These are phyloP conservation scores for Dactylorhiza incarnata DNA, from an alignment of 106 monocot species.

Conservation along the genomic window DNA sequence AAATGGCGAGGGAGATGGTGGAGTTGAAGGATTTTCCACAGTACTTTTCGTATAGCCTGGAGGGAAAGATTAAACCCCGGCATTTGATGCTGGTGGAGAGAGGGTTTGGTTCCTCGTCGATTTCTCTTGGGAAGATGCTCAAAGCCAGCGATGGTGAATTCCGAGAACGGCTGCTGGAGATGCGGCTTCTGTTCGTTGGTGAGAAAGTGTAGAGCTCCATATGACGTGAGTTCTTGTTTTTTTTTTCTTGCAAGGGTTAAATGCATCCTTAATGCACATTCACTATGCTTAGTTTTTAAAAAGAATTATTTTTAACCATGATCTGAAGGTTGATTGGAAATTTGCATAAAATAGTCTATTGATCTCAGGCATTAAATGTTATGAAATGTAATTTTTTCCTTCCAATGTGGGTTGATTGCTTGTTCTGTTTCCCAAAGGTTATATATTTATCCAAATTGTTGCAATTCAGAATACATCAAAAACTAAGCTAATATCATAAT, in stretches of 20 bases:
- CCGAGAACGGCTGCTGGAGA: slow-evolving; percentile 12
- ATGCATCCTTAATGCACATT: not conserved
- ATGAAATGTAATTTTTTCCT: too few species aligned
- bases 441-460: too few species aligned
- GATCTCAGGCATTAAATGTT: not conserved
- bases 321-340: not conserved
- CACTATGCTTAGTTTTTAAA: not conserved
- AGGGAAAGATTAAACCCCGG: slow-evolving; percentile 17
- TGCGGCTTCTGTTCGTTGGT: slow-evolving; percentile 1
- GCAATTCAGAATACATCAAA: too few species aligned
- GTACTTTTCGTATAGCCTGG: slow-evolving; percentile 48
- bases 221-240: not conserved
- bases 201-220: not conserved
- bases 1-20: slow-evolving; percentile 20
- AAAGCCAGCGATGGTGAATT: slow-evolving; percentile 20
- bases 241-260: not conserved
- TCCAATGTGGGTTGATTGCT: too few species aligned
- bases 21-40: slow-evolving; percentile 67
- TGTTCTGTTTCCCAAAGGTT: too few species aligned
- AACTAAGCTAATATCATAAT: too few species aligned
- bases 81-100: slow-evolving; percentile 38
- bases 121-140: slow-evolving; percentile 9
- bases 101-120: slow-evolving; percentile 7
- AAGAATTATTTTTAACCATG: not conserved
- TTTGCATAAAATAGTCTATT: not conserved